These are phyloP conservation scores for Chrysosporium queenslandicum DNA, from an alignment of 2,329 filamentous ascomycete genomes.

Conservation along the genomic window DNA sequence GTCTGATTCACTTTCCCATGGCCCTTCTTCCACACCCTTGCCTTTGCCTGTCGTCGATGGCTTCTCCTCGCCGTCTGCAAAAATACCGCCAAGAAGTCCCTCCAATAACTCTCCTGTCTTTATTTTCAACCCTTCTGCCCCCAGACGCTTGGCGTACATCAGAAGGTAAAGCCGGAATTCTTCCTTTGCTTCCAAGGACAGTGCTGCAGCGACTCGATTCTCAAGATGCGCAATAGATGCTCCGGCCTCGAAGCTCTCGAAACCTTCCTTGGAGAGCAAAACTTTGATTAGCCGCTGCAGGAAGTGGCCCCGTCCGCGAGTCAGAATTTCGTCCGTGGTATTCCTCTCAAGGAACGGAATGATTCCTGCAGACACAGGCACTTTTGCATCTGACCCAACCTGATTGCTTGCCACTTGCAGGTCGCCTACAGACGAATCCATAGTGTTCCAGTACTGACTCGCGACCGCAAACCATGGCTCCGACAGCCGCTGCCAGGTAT, in stretches of 20 bases:
- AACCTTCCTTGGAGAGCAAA: constrained; percentile 77
- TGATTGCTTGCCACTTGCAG: constrained; percentile 62
- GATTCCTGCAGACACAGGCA: constrained; percentile 71
- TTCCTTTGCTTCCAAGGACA: constrained; percentile 74
- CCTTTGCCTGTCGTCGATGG: constrained; percentile 29
- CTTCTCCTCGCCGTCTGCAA: constrained; percentile 42
- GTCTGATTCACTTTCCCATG: constrained; percentile 58
- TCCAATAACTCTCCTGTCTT: constrained; percentile 92
- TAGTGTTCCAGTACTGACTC: constrained; percentile 98
- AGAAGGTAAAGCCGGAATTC: constrained; percentile 93
- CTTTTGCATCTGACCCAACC: constrained; percentile 42
- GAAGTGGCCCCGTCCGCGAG: constrained; percentile 85
- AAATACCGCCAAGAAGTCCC: constrained; percentile 63
- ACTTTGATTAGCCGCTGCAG: constrained; percentile 85
- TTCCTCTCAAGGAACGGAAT: constrained; percentile 89
- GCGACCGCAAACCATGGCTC: constrained; percentile 98
- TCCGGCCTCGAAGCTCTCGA: constrained; percentile 79
- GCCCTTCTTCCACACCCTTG: constrained; percentile 34
- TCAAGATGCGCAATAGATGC: constrained; percentile 92
- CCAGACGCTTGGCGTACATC: constrained; percentile 95
- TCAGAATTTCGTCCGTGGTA: constrained; percentile 82
- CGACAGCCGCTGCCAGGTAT: constrained; percentile 86
- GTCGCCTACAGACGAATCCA: constrained; percentile 76
- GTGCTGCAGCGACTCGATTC: constrained; percentile 80
- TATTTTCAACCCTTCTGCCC: constrained; percentile 71